Conservation (phyloP, 805 yeast genomes). For the Yamadazyma insecticola region DNA sequence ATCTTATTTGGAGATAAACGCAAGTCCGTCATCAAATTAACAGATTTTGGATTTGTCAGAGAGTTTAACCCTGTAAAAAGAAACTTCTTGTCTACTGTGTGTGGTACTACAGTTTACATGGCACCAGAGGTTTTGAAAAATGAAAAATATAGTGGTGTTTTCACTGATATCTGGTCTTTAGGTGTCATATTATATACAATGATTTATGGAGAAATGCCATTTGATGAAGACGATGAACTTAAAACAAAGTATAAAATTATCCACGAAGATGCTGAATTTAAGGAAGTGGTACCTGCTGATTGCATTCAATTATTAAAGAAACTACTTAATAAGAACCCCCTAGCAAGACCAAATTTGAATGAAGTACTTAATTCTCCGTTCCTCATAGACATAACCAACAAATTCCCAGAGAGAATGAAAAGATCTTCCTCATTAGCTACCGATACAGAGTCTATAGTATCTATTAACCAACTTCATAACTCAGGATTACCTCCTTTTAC, state of each 20-base stretch:
- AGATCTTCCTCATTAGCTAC: slow-evolving; percentile 11
- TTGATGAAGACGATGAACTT: slow-evolving; percentile 75
- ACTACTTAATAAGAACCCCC: slow-evolving; percentile 65
- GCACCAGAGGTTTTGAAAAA: slow-evolving; percentile 84
- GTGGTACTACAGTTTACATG: slow-evolving; percentile 96
- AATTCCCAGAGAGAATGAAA: slow-evolving; percentile 15
- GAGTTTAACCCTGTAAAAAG: slow-evolving; percentile 49
- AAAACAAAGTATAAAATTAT: slow-evolving; percentile 58
- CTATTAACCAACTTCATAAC: slow-evolving; percentile 36
- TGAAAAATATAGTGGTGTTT: slow-evolving; percentile 71
- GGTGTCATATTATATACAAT: slow-evolving; percentile 87
- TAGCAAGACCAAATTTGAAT: slow-evolving; percentile 47
- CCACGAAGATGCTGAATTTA: slow-evolving; percentile 57
- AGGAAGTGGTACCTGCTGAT: slow-evolving; percentile 41
- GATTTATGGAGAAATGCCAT: slow-evolving; percentile 85
- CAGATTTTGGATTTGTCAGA: slow-evolving; percentile 93
- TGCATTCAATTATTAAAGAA: slow-evolving; percentile 46
- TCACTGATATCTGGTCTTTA: slow-evolving; percentile 86
- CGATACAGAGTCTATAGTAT: slow-evolving; percentile 34
- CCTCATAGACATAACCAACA: slow-evolving; percentile 27
- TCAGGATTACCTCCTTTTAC: slow-evolving; percentile 40
- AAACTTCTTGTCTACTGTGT: slow-evolving; percentile 66
- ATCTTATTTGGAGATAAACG: slow-evolving; percentile 52
- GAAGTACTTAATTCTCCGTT: slow-evolving; percentile 35
- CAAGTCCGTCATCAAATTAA: slow-evolving; percentile 61